These are phyloP conservation scores for Epichloe hybrida DNA, from an alignment of 2,329 filamentous ascomycete genomes.

Conservation along the genomic window DNA sequence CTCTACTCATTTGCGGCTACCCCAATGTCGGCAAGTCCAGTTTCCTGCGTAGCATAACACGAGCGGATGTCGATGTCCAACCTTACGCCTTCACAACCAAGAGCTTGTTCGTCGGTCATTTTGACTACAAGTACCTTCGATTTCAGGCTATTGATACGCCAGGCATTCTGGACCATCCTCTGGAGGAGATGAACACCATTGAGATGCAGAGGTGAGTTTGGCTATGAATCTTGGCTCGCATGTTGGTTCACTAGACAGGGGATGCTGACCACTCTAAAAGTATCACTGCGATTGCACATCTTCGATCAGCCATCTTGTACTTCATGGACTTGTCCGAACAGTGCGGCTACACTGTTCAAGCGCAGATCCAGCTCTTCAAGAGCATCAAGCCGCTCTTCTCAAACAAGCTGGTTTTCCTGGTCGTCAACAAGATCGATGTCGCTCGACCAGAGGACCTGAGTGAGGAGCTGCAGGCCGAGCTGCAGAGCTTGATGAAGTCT, in stretches of 20 bases:
- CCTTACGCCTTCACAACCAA: slow-evolving; percentile 98
- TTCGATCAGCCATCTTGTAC: slow-evolving; percentile 88
- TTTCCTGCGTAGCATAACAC: slow-evolving; percentile 82
- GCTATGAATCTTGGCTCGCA: neutral
- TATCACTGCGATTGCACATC: slow-evolving; percentile 93
- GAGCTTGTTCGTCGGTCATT: slow-evolving; percentile 92
- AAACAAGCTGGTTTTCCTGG: slow-evolving; percentile 93
- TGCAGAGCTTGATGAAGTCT: slow-evolving; percentile 69
- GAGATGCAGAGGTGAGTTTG: slow-evolving; percentile 63
- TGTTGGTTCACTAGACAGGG: neutral
- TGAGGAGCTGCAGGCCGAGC: slow-evolving; percentile 58
- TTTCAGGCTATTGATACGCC: slow-evolving; percentile 85
- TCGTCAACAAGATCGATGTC: slow-evolving; percentile 97
- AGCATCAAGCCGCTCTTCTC: slow-evolving; percentile 94
- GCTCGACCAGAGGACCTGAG: slow-evolving; percentile 78
- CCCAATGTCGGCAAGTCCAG: slow-evolving; percentile 97
- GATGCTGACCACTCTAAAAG: slow-evolving; percentile 25
- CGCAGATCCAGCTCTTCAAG: slow-evolving; percentile 89
- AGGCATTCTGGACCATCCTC: slow-evolving; percentile 92
- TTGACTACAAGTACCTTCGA: slow-evolving; percentile 66
- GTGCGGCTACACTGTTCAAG: slow-evolving; percentile 85
- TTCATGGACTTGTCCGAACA: slow-evolving; percentile 98
- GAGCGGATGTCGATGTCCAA: slow-evolving; percentile 92
- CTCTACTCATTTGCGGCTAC: slow-evolving; percentile 91
- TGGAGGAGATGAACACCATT: slow-evolving; percentile 99